These are phyloP conservation scores for Teratosphaeria destructans DNA, from an alignment of 2,329 filamentous ascomycete genomes.

Conservation along the genomic window DNA sequence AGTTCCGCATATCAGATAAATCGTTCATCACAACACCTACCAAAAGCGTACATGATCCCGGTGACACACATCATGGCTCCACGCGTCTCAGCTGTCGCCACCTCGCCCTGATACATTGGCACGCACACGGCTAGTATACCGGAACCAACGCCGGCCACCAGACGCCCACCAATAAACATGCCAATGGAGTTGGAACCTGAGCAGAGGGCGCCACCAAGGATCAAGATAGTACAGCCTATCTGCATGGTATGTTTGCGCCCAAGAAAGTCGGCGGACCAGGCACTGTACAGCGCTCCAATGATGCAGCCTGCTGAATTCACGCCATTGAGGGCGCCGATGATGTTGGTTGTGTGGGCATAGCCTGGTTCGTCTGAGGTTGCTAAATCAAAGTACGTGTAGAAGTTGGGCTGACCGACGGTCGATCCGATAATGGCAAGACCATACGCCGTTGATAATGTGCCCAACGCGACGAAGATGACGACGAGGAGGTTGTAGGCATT, in stretches of 20 bases:
- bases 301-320: conserved; percentile 35
- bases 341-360: conserved; percentile 32
- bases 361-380: conserved; percentile 29
- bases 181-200: conserved; percentile 27
- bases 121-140: conserved; percentile 24
- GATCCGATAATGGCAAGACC: conserved; percentile 32
- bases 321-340: conserved; percentile 37
- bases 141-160: conserved; percentile 29
- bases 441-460: conserved; percentile 22
- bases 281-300: conserved; percentile 28
- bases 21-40: conserved; percentile 4
- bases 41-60: conserved; percentile 33
- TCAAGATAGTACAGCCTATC: conserved; percentile 26
- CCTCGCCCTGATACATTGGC: conserved; percentile 30
- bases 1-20: no score
- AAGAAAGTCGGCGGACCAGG: conserved; percentile 30
- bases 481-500: conserved; percentile 27
- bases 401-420: conserved; percentile 37
- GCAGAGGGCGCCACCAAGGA: conserved; percentile 32
- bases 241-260: conserved; percentile 31
- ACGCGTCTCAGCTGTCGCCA: conserved; percentile 29
- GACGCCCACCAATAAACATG: conserved; percentile 29
- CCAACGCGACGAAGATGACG: conserved; percentile 25
- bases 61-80: conserved; percentile 33
- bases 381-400: conserved; percentile 34